Percentiles rank a stretch among this genome's conserved stretches.
Evolutionary conservation across 768 basidiomycete genomes (phyloP).

Genomic region (Leucosporidium yakuticum): DNA sequence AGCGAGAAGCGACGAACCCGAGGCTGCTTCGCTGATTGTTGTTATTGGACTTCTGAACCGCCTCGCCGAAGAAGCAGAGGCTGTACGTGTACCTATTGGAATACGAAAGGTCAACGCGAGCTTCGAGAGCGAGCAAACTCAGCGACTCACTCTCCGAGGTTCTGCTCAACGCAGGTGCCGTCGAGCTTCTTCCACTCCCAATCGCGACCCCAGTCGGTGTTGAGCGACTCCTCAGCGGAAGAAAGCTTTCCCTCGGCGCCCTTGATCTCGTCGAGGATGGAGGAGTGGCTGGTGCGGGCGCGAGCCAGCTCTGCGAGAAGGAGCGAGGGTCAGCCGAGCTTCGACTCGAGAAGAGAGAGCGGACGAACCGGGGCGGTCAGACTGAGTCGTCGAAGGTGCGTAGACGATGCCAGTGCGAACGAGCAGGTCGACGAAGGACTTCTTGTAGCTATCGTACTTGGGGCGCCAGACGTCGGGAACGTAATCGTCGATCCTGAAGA

Average conservation of each 20-base stretch:
- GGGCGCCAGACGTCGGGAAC: conserved; percentile 75
- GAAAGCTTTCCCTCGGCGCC: conserved; percentile 41
- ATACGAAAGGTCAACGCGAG: neutral
- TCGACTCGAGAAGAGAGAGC: neutral
- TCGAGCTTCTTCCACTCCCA: conserved; percentile 98
- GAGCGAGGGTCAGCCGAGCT: no score
- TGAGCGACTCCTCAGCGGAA: conserved; percentile 51
- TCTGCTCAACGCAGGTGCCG: conserved; percentile 66
- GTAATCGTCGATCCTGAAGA: conserved; percentile 72
- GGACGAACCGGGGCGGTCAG: conserved; percentile 20
- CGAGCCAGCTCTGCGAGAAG: conserved; percentile 40
- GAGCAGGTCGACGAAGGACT: conserved; percentile 59
- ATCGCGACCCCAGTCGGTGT: conserved; percentile 52
- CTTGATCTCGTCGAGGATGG: conserved; percentile 57
- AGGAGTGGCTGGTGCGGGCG: conserved; percentile 47
- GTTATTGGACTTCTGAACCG: conserved; percentile 77
- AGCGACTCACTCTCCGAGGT: conserved; percentile 77
- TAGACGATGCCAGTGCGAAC: conserved; percentile 57
- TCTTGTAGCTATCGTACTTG: conserved; percentile 62
- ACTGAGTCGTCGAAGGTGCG: conserved; percentile 4
- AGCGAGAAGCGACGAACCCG: conserved; percentile 55
- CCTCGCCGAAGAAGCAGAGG: conserved; percentile 82
- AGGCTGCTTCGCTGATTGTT: conserved; percentile 70
- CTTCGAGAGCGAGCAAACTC: neutral
- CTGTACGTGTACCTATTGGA: conserved; percentile 78